Evolutionary conservation across 2,329 filamentous ascomycete genomes (phyloP).

Genomic region (Arthrobotrys sinensis): DNA sequence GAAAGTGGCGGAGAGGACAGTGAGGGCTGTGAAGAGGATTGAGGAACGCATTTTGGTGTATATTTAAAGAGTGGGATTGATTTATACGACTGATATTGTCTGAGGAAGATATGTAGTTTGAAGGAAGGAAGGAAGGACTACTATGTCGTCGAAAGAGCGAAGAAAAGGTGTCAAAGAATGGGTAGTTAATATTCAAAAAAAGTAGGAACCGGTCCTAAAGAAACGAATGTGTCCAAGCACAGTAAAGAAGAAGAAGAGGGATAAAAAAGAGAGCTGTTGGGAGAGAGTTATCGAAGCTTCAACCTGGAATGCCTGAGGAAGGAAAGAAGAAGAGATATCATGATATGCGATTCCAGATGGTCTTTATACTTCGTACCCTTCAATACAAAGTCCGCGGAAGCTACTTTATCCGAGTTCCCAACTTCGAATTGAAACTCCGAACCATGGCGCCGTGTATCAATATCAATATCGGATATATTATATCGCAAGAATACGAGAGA

Average conservation of each 20-base stretch:
- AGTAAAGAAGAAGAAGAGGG: constrained; percentile 6
- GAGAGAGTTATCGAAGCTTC: constrained; percentile 48
- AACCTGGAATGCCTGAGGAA: constrained; percentile 60
- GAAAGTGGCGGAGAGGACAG: constrained; percentile 56
- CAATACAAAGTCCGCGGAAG: neutral
- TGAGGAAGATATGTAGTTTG: neutral
- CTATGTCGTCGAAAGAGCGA: constrained; percentile 1
- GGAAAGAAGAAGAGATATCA: constrained; percentile 16
- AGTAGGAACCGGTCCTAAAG: constrained; percentile 52
- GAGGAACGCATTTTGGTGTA: constrained; percentile 54
- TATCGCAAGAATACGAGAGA: neutral
- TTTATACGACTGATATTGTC: neutral
- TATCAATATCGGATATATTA: constrained; percentile 31
- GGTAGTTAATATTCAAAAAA: constrained; percentile 18
- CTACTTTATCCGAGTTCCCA: constrained; percentile 24
- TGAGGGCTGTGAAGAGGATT: constrained; percentile 37
- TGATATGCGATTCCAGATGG: neutral
- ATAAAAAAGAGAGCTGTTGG: constrained; percentile 18
- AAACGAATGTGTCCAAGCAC: constrained; percentile 56
- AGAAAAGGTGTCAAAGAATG: neutral
- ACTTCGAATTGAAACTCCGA: constrained; percentile 42
- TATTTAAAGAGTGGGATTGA: neutral
- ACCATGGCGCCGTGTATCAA: constrained; percentile 46
- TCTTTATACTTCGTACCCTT: constrained; percentile 25
- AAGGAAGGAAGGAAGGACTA: neutral